Evolutionary conservation across 352 stramenopile species (phyloP).

Genomic region (Vaucheria bursata): DNA sequence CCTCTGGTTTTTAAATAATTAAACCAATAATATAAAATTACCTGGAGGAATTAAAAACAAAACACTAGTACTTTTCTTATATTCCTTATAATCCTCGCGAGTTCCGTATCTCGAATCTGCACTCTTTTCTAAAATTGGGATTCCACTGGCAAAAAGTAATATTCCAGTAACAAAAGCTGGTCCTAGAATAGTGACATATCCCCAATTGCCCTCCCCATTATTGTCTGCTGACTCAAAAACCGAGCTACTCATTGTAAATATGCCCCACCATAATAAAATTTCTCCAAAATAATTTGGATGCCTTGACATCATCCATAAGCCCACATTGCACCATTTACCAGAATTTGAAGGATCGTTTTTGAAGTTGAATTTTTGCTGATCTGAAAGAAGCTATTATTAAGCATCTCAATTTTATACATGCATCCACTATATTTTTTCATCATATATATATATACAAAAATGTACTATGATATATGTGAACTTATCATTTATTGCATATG

Average conservation of each 20-base stretch:
- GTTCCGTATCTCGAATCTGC: conserved; percentile 20
- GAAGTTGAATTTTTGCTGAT: conserved; percentile 50
- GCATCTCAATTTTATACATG: too few species aligned
- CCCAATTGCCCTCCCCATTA: conserved; percentile 23
- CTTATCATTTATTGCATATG: too few species aligned
- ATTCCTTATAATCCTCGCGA: conserved; percentile 19
- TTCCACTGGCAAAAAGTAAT: conserved; percentile 23
- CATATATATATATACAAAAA: too few species aligned
- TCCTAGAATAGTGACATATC: conserved; percentile 28
- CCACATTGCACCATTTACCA: conserved; percentile 40
- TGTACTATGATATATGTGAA: too few species aligned
- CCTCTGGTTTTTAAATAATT: too few species aligned
- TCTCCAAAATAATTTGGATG: conserved; percentile 81
- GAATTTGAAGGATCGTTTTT: conserved; percentile 19
- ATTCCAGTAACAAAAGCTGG: conserved; percentile 32
- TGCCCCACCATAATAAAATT: conserved; percentile 58
- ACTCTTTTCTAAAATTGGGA: conserved; percentile 21
- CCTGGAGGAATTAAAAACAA: conserved; percentile 20
- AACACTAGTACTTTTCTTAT: conserved; percentile 30
- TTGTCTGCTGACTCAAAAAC: conserved; percentile 20
- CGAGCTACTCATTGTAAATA: conserved; percentile 26
- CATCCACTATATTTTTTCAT: too few species aligned
- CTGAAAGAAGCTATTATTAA: too few species aligned
- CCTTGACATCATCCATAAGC: conserved; percentile 71
- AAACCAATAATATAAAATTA: not conserved